Base-by-base conservation (phyloP, 208 protist species). In the Zelonia costaricensis region DNA sequence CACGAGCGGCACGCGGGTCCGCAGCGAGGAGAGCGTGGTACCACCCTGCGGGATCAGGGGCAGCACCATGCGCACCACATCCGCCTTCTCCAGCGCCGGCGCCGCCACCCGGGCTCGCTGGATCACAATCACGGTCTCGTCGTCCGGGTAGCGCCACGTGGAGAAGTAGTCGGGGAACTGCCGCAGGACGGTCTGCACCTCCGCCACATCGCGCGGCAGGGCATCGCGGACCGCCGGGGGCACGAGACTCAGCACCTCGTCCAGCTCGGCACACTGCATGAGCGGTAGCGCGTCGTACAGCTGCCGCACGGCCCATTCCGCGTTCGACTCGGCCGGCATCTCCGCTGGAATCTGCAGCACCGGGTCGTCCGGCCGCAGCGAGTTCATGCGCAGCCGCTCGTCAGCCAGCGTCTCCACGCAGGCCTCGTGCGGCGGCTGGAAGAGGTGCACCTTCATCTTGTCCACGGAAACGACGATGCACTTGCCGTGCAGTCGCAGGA, bases 241-340 rank as follows among this genome's bases (percentile, higher is more conserved):
- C 16, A 95, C 80, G 13, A 95, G 59, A 15, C 69, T 74, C 12
- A 95, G 79, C 31, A 95, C 71, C 33, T 95, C 90, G 16, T 80
- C 75, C 31, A 95, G 65, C 48, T 87, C 80, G 1, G 78, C 86
- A 54, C 84, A 92, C 69, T 92, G 84, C 59, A 81, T 85, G 39
- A 95, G 72, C 20, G 90, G 90, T 9, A 95, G 78, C 10, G 86
- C 82, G 45, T 95, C 86, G 68, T 93, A 95, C n/a, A 95, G 40
- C 63, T 88, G 84, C n/a, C 76, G 61, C 36, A 95, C 69, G 1
- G 85, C 84, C 78, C 77, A 85, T 23, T 90, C 86, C n/a, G 82
- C 70, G 36, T 69, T 88, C 20, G 44, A 60, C 9, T 88, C 75
- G 10, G 80, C 69, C 33, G 80, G 62, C 76, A 91, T 93, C 18